A percentile compares a stretch with the other conserved stretches of the same genome.
These are phyloP conservation scores for Hyphodiscus sp. DNA, from an alignment of 2,329 filamentous ascomycete species.

Conservation along the genomic window DNA sequence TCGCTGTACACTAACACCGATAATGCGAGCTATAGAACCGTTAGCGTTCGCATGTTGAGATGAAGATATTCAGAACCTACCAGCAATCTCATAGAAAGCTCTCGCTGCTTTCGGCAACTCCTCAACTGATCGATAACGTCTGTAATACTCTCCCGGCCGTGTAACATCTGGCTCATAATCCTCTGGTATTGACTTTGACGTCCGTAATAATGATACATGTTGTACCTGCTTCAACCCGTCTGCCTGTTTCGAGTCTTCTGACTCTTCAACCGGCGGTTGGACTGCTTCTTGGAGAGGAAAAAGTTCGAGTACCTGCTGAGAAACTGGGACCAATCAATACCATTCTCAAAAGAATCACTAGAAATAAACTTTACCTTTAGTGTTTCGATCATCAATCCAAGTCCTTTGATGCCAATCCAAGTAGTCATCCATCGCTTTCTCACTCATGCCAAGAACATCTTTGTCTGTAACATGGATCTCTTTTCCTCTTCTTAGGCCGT, in stretches of 20 bases:
- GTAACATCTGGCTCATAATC: conserved; percentile 17
- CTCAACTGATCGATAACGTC: conserved; percentile 32
- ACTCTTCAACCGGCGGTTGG: conserved; percentile 14
- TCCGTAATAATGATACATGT: conserved; percentile 20
- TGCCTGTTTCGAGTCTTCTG: conserved; percentile 19
- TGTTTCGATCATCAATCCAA: conserved; percentile 45
- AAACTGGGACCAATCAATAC: conserved; percentile 20
- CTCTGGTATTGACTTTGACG: conserved; percentile 18
- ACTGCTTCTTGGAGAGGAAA: conserved; percentile 29
- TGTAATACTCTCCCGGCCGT: conserved; percentile 32
- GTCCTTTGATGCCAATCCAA: conserved; percentile 72
- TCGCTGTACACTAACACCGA: conserved; percentile 20
- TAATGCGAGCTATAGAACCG: conserved; percentile 19
- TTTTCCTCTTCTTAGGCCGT: conserved; percentile 34
- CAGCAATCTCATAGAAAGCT: conserved; percentile 37
- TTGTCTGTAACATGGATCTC: conserved; percentile 51
- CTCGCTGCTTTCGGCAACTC: conserved; percentile 38
- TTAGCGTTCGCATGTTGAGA: not conserved
- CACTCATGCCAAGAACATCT: conserved; percentile 56
- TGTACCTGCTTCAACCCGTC: conserved; percentile 24
- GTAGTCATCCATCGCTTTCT: conserved; percentile 63
- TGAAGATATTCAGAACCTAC: conserved; percentile 20
- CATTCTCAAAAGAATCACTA: not conserved
- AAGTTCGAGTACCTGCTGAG: conserved; percentile 29
- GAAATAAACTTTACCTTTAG: conserved; percentile 29